phyloP scores from a whole-genome alignment of 257 asterid genomes.

The Parsonsia alboflavescens region DNA sequence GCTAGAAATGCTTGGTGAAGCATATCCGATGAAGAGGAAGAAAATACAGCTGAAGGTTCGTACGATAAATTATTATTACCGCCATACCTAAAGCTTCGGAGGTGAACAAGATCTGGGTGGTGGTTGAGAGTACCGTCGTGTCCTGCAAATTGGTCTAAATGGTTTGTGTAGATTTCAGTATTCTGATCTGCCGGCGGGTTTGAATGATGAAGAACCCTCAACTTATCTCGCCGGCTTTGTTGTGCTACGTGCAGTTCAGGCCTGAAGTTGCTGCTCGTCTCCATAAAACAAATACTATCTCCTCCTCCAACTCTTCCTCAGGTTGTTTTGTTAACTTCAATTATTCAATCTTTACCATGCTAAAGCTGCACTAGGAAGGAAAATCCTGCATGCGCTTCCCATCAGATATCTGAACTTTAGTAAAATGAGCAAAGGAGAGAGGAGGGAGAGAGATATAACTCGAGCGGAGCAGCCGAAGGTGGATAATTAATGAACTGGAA shows the following conservation, averaged over 20 bases:
- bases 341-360: too few relatives aligned
- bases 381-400: conserved; percentile 10
- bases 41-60: conserved; percentile 21
- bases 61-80: conserved; percentile 18
- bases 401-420: neutral
- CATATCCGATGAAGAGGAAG: conserved; percentile 31
- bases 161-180: conserved; percentile 20
- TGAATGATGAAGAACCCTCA: conserved; percentile 41
- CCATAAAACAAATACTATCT: conserved; percentile 24
- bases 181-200: conserved; percentile 6
- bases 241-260: conserved; percentile 68
- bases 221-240: conserved; percentile 64
- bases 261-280: conserved; percentile 38
- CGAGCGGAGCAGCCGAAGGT: neutral
- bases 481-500: conserved; percentile 10
- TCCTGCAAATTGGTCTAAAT: conserved; percentile 16
- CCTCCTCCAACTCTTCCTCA: too few relatives aligned
- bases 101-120: conserved; percentile 20
- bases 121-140: conserved; percentile 8
- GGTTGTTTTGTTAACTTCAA: too few relatives aligned
- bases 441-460: neutral
- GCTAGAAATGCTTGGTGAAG: conserved; percentile 17
- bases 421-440: neutral
- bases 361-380: neutral
- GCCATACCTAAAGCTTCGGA: conserved; percentile 24